Base-by-base conservation (phyloP, 1,284 basidiomycete genomes). In the Cutaneotrichosporon cyanovorans region DNA sequence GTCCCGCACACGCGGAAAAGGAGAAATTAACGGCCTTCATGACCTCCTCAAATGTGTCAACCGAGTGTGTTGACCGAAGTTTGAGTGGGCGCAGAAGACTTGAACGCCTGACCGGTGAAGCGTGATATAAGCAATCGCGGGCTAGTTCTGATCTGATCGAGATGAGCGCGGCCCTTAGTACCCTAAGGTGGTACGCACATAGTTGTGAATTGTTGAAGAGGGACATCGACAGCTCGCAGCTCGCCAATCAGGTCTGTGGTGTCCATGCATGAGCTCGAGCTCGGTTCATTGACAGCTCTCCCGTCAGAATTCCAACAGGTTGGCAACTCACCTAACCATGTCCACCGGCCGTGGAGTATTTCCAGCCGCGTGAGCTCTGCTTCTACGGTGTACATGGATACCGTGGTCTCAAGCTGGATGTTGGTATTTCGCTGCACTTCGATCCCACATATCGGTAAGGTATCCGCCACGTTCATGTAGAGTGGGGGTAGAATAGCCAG, bases 291-390 rank as follows among this genome's bases (percentile, higher is more conserved):
- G 33, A 42, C 40, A 39, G 19, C 39, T 40, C n/a, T n/a, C n/a
- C n/a, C n/a, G n/a, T n/a, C n/a, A n/a, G 25, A 14, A 3, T 5
- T 32, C n/a, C n/a, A n/a, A n/a, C n/a, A n/a, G n/a, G n/a, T n/a
- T n/a, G n/a, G n/a, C n/a, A n/a, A 51, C 62, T 54, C 25, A 68
- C 65, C 50, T 2, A 54, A 34, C 65, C 65, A 67, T 12, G 56
- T 61, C 61, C 62, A 62, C 19, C 61, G 43, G 2, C 55, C 35
- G 15, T 60, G 45, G 12, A 59, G n/a, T 8, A 57, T 49, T 20
- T 39, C 42, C 14, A 46, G 45, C 14, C 37, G 50, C 9, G 54
- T 59, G 15, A 15, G 7, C 8, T 28, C 25, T 28, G 25, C 7
- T 12, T 7, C 25, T 7, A n/a, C n/a, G n/a, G n/a, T n/a, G n/a